Conservation (phyloP, 148 eudicot species). For the Rhododendron kiyosumense region DNA sequence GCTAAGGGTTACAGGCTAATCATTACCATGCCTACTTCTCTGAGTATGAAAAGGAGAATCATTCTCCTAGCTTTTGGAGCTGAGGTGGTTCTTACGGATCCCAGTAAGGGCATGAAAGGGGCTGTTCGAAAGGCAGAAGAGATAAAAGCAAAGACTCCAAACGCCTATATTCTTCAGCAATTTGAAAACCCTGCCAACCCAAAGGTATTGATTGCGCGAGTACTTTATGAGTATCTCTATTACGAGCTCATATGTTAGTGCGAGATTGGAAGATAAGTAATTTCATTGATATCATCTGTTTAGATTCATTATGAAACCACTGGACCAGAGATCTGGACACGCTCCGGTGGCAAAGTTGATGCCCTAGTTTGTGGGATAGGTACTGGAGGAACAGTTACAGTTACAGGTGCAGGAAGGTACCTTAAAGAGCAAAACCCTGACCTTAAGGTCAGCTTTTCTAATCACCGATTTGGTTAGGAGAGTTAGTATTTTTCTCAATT, state of each 20-base stretch:
- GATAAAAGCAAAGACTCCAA: slow-evolving; percentile 55
- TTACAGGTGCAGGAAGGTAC: slow-evolving; percentile 80
- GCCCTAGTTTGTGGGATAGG: slow-evolving; percentile 73
- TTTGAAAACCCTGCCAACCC: slow-evolving; percentile 83
- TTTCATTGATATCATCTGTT: slow-evolving; percentile 1
- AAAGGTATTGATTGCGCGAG: slow-evolving; percentile 30
- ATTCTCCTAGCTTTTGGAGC: slow-evolving; percentile 78
- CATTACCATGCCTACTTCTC: slow-evolving; percentile 59
- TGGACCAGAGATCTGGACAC: slow-evolving; percentile 92
- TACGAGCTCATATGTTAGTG: background rate
- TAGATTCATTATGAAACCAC: slow-evolving; percentile 82
- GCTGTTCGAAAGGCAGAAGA: slow-evolving; percentile 49
- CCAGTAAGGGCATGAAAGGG: slow-evolving; percentile 50
- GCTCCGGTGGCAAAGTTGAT: slow-evolving; percentile 63
- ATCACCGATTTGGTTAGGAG: background rate
- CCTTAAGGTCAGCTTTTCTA: slow-evolving; percentile 42
- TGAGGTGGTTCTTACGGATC: slow-evolving; percentile 59
- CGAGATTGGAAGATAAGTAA: background rate
- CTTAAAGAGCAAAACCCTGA: slow-evolving; percentile 77
- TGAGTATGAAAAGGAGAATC: slow-evolving; percentile 72
- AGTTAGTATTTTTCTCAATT: background rate
- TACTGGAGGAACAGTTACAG: slow-evolving; percentile 78
- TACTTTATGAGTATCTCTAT: background rate
- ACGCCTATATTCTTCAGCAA: slow-evolving; percentile 53
- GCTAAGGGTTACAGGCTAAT: slow-evolving; percentile 84